phyloP scores from a whole-genome alignment of 1,139 yeast species.

The Yamadazyma kanchanaburiensis region DNA sequence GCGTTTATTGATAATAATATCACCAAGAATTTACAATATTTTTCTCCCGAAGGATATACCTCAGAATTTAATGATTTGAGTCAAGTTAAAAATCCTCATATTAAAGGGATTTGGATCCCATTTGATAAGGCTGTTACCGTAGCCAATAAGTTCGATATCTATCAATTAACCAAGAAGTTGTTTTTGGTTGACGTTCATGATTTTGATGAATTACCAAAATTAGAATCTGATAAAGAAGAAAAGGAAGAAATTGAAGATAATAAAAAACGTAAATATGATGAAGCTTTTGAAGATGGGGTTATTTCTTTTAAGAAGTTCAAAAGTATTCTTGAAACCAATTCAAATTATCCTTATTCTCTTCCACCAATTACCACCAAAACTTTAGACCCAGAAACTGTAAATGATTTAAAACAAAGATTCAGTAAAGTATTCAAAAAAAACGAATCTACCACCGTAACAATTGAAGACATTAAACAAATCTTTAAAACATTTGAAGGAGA shows the following conservation, averaged over 20 bases:
- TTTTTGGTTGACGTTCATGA: slow-evolving; percentile 47
- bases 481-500: slow-evolving; percentile 14
- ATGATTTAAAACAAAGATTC: slow-evolving; percentile 55
- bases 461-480: slow-evolving; percentile 29
- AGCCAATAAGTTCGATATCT: slow-evolving; percentile 41
- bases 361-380: slow-evolving; percentile 46
- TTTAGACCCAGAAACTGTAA: slow-evolving; percentile 31
- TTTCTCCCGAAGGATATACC: slow-evolving; percentile 18
- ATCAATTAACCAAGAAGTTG: slow-evolving; percentile 35
- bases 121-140: slow-evolving; percentile 43
- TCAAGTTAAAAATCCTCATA: slow-evolving; percentile 19
- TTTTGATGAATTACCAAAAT: slow-evolving; percentile 35
- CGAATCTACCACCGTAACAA: slow-evolving; percentile 28
- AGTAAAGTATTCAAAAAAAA: slow-evolving; percentile 44
- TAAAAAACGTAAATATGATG: slow-evolving; percentile 1
- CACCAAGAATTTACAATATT: slow-evolving; percentile 28
- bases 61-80: slow-evolving; percentile 29
- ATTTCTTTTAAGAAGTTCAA: slow-evolving; percentile 11
- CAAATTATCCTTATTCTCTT: slow-evolving; percentile 50
- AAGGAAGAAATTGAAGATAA: background rate
- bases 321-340: slow-evolving; percentile 17
- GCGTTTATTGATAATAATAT: slow-evolving; percentile 35
- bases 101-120: slow-evolving; percentile 44
- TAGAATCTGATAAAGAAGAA: slow-evolving; percentile 3
- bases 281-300: slow-evolving; percentile 1